Conservation (phyloP, 225 moss, liverwort and hornwort species). For the Marchantia paleacea region DNA sequence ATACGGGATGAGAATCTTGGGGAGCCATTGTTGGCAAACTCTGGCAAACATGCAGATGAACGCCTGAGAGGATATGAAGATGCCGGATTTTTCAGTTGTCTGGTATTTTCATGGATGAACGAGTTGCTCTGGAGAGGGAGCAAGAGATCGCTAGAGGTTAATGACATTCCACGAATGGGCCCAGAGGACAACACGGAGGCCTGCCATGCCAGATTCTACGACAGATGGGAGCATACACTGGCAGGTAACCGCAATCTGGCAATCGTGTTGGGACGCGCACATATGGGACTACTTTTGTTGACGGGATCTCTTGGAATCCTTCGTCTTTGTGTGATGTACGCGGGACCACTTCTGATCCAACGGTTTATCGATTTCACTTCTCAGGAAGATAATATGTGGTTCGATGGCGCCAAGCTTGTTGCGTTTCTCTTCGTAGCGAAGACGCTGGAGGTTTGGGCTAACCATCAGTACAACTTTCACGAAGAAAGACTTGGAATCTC, state of each 20-base stretch:
- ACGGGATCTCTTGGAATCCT: conserved; percentile 52
- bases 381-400: conserved; percentile 13
- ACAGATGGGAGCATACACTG: conserved; percentile 36
- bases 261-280: conserved; percentile 33
- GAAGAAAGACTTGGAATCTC: conserved; percentile 46
- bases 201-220: conserved; percentile 26
- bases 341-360: conserved; percentile 65
- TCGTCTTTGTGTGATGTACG: conserved; percentile 66
- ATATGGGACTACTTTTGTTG: conserved; percentile 33
- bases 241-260: conserved; percentile 27
- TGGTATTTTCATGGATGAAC: conserved; percentile 61
- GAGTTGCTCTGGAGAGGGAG: conserved; percentile 47
- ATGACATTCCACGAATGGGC: conserved; percentile 57
- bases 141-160: conserved; percentile 34
- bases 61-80: background rate
- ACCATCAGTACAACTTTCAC: conserved; percentile 61
- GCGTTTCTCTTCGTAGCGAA: conserved; percentile 40
- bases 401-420: conserved; percentile 35
- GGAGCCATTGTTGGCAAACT: background rate
- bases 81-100: conserved; percentile 40
- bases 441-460: conserved; percentile 50
- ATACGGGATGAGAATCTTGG: background rate
- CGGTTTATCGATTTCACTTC: conserved; percentile 48
- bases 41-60: background rate
- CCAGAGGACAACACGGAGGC: conserved; percentile 36